Conservation (phyloP, 768 basidiomycete genomes). For the Suillus subaureus region DNA sequence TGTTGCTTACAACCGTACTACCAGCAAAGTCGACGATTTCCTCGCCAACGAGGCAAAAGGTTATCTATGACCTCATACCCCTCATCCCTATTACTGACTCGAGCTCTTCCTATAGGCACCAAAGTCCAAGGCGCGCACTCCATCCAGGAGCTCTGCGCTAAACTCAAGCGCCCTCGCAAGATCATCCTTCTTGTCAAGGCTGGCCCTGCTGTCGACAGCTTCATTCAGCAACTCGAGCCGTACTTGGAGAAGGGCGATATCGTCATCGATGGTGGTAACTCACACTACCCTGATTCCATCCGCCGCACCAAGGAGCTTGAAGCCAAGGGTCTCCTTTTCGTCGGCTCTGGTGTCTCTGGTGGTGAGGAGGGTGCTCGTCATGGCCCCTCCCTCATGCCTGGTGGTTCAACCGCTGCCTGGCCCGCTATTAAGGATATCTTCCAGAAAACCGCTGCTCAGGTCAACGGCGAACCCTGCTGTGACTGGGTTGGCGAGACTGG, state of each 20-base stretch:
- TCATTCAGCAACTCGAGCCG: slow-evolving; percentile 88
- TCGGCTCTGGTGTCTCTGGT: slow-evolving; percentile 98
- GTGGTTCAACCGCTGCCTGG: slow-evolving; percentile 94
- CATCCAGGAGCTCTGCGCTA: slow-evolving; percentile 84
- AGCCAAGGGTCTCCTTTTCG: slow-evolving; percentile 92
- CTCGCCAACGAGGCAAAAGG: slow-evolving; percentile 98
- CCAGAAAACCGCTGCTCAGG: slow-evolving; percentile 97
- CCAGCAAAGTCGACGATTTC: slow-evolving; percentile 94
- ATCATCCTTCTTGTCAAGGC: slow-evolving; percentile 99
- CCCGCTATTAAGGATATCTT: slow-evolving; percentile 97
- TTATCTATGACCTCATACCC: slow-evolving; percentile 42
- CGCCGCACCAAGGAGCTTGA: slow-evolving; percentile 94
- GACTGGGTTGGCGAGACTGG: slow-evolving; percentile 99
- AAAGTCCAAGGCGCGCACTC: slow-evolving; percentile 95
- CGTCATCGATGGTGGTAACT: slow-evolving; percentile 99
- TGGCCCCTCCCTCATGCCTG: slow-evolving; percentile 99
- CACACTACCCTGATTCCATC: slow-evolving; percentile 97
- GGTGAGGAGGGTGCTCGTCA: slow-evolving; percentile 98
- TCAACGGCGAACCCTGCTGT: slow-evolving; percentile 94
- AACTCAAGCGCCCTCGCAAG: slow-evolving; percentile 95
- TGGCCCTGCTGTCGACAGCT: slow-evolving; percentile 92
- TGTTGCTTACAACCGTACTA: slow-evolving; percentile 96
- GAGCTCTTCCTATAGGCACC: slow-evolving; percentile 61
- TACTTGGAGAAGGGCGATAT: slow-evolving; percentile 95
- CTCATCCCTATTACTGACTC: slow-evolving; percentile 21